phyloP scores from a whole-genome alignment of 768 basidiomycete genomes.

The Tulasnella sp. region DNA sequence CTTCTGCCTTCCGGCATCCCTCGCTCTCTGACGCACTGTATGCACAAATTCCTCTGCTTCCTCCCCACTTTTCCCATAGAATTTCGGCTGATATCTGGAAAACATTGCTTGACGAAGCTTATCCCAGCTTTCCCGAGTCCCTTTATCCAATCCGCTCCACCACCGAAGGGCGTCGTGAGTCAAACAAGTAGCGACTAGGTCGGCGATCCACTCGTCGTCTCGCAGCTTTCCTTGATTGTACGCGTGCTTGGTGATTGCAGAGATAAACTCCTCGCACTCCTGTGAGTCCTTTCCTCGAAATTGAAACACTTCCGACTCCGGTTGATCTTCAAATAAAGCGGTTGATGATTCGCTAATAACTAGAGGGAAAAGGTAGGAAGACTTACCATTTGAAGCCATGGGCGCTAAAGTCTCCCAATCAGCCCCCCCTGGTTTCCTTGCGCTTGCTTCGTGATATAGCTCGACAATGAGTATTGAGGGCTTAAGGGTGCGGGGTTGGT shows the following conservation, averaged over 20 bases:
- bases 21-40: not conserved
- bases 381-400: too few species aligned
- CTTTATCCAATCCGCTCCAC: not conserved
- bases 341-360: too few species aligned
- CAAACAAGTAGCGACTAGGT: not conserved
- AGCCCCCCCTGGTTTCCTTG: too few species aligned
- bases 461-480: too few species aligned
- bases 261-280: not conserved
- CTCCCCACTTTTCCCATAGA: not conserved
- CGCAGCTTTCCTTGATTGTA: constrained; percentile 18
- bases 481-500: too few species aligned
- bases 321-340: too few species aligned
- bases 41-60: constrained; percentile 7
- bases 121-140: not conserved
- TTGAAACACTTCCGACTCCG: not conserved
- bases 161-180: not conserved
- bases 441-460: too few species aligned
- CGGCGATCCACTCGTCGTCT: constrained; percentile 1
- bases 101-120: not conserved
- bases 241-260: not conserved
- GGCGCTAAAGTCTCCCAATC: too few species aligned
- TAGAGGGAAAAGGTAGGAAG: too few species aligned
- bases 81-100: not conserved
- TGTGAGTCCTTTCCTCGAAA: not conserved
- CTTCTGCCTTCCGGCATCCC: not conserved